phyloP scores from a whole-genome alignment of 176 grass and related monocot genomes.

The Urochloa ruziziensis region DNA sequence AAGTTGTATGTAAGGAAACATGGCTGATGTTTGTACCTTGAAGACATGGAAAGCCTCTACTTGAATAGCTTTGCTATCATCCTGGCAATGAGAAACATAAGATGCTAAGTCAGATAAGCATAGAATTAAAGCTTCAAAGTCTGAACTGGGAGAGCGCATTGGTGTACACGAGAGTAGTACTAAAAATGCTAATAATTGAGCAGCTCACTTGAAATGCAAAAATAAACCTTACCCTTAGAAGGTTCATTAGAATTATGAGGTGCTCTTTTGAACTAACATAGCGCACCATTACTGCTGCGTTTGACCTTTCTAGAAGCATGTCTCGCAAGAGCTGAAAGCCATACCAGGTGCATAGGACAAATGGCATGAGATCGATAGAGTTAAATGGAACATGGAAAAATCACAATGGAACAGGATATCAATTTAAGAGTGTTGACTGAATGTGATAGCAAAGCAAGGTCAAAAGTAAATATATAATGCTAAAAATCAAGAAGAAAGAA shows the following conservation, averaged over 20 bases:
- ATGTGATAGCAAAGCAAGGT: background rate
- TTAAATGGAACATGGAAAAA: background rate
- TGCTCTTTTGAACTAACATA: constrained; percentile 62
- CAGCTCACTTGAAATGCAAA: background rate
- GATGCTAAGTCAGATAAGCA: background rate
- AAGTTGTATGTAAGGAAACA: background rate
- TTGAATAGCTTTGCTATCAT: constrained; percentile 59
- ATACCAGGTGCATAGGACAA: background rate
- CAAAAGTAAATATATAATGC: background rate
- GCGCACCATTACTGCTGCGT: constrained; percentile 44
- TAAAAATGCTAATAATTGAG: background rate
- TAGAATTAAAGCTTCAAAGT: background rate
- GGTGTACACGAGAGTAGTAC: background rate
- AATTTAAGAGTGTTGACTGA: background rate
- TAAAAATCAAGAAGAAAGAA: background rate
- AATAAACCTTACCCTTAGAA: constrained; percentile 51
- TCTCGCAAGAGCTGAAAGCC: constrained; percentile 59
- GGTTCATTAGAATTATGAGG: constrained; percentile 68
- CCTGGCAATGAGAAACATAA: constrained; percentile 26
- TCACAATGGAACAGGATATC: background rate
- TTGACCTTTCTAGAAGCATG: constrained; percentile 61
- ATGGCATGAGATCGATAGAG: background rate
- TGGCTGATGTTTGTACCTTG: constrained; percentile 31
- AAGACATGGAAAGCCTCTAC: constrained; percentile 66
- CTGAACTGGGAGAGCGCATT: background rate